These are phyloP conservation scores for Sclerotinia spermophila DNA, from an alignment of 2,329 filamentous ascomycete species.

Conservation along the genomic window DNA sequence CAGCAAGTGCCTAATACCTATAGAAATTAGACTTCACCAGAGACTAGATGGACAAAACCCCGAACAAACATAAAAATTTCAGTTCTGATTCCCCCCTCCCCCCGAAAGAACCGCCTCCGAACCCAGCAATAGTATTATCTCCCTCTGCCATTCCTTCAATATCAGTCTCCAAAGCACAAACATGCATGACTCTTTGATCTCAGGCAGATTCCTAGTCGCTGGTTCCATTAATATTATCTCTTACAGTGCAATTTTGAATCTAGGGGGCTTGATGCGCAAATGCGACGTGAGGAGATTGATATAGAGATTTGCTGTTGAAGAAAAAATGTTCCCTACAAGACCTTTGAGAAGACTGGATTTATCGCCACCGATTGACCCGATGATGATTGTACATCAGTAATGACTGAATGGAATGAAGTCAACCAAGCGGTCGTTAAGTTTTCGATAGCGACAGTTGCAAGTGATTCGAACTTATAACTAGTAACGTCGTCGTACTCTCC, in stretches of 20 bases:
- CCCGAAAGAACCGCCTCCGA: slow-evolving; percentile 73
- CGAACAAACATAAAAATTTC: slow-evolving; percentile 51
- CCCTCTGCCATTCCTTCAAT: slow-evolving; percentile 44
- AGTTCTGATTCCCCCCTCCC: slow-evolving; percentile 76
- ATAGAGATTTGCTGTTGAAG: slow-evolving; percentile 26
- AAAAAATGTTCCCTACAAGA: slow-evolving; percentile 28
- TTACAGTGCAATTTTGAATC: slow-evolving; percentile 43
- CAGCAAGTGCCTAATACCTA: slow-evolving; percentile 58
- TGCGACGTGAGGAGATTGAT: slow-evolving; percentile 31
- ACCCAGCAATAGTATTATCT: slow-evolving; percentile 70
- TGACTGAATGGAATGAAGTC: neutral
- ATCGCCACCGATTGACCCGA: slow-evolving; percentile 35
- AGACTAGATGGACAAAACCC: slow-evolving; percentile 39
- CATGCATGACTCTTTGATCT: slow-evolving; percentile 62
- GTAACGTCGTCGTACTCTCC: neutral
- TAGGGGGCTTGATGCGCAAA: slow-evolving; percentile 46
- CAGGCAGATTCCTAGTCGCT: slow-evolving; percentile 49
- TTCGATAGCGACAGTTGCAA: neutral
- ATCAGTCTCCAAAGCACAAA: slow-evolving; percentile 60
- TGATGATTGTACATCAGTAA: slow-evolving; percentile 26
- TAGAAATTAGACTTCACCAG: neutral
- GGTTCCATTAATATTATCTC: slow-evolving; percentile 41
- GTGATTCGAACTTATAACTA: neutral
- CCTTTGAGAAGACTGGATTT: slow-evolving; percentile 31
- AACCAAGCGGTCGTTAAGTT: neutral